Evolutionary conservation across 2,329 filamentous ascomycete genomes (phyloP), one percentile per base, ranked within the genome.

Genomic region (Colletotrichum nymphaeae): DNA sequence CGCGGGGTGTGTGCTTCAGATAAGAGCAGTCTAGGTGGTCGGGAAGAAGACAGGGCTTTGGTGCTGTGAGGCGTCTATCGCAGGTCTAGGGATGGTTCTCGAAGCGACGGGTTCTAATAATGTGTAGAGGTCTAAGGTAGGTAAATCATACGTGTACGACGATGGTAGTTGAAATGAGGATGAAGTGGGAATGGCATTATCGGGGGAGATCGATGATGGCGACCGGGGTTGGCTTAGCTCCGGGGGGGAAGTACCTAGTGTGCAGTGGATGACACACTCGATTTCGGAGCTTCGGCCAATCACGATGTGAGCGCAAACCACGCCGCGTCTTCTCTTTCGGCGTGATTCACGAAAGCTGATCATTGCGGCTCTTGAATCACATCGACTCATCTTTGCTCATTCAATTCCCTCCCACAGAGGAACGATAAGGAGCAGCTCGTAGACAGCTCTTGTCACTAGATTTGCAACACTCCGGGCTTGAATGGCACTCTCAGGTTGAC

Each of bases 291-390:
- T 72, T 69, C 6, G 42, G 3, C 69, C 69, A 72, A 72, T 72
- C 66, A 72, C 26, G 24, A 69, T 58, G 66, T 66, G 66, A 72
- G 58, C 69, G 69, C 69, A 72, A 63, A 69, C 69, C 69, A 69
- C 42, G 69, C 69, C 69, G 64, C 42, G 69, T 69, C 65, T 64
- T 62, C 63, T 32, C 42, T 56, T 56, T 49, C 42, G 42, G 55
- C 24, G 55, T 66, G 67, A 70, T 53, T 70, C 62, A 70, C 9
- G 3, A 28, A 8, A n/a, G 19, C 42, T 0, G 1, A 19, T 46
- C 5, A 5, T 16, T n/a, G 19, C 42, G 42, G 26, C 28, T 35
- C 46, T 14, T 69, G 46, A 63, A 32, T 57, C 67, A 63, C 14
- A 12, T 6, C 5, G 52, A 35, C 32, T 35, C 32, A 35, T 35